Percentiles rank a stretch among this genome's conserved stretches.
Conservation (phyloP, 2,329 filamentous ascomycete species). For the Plenodomus lindquistii region DNA sequence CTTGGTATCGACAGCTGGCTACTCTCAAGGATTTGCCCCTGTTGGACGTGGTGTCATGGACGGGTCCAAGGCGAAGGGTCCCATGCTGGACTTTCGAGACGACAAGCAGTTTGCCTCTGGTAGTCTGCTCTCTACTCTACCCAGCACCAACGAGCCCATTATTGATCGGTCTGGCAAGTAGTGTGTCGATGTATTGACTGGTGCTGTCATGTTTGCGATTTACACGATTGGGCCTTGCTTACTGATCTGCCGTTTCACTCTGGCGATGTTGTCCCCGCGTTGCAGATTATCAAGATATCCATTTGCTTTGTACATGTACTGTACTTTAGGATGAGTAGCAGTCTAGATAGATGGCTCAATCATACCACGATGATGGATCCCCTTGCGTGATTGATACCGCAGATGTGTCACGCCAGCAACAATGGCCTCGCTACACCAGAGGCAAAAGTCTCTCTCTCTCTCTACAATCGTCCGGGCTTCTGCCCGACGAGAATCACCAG, state of each 20-base stretch:
- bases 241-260: neutral
- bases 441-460: neutral
- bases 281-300: constrained; percentile 1
- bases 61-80: constrained; percentile 49
- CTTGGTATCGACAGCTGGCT: constrained; percentile 46
- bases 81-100: constrained; percentile 50
- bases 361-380: neutral
- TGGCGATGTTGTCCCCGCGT: neutral
- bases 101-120: constrained; percentile 50
- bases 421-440: neutral
- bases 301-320: neutral
- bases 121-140: constrained; percentile 53
- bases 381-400: neutral
- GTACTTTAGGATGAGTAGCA: neutral
- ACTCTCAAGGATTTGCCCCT: constrained; percentile 44
- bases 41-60: constrained; percentile 52
- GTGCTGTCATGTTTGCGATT: neutral
- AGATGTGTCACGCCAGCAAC: neutral
- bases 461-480: constrained; percentile 5
- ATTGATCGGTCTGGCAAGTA: constrained; percentile 44
- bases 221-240: neutral
- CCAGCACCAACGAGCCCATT: constrained; percentile 35
- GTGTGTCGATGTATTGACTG: neutral
- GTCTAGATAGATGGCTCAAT: too few relatives aligned
- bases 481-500: constrained; percentile 3